A percentile compares a stretch with the other conserved stretches of the same genome.
phyloP scores from a whole-genome alignment of 352 stramenopile genomes.

The Thalassiosira exigua region DNA sequence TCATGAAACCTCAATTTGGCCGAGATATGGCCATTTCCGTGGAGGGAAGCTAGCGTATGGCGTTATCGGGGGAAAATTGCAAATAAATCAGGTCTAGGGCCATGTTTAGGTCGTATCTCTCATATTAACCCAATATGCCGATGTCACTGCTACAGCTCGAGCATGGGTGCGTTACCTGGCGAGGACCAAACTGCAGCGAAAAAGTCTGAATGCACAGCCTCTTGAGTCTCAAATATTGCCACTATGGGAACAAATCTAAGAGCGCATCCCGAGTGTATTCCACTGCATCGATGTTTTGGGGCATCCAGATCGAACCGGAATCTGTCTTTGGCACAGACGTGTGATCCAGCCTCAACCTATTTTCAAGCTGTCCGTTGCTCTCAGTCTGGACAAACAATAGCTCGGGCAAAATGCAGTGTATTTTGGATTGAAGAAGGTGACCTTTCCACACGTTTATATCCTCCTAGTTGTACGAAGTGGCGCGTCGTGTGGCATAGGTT shows the following conservation, averaged over 20 bases:
- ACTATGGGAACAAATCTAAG: slow-evolving; percentile 18
- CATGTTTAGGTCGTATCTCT: too few species aligned
- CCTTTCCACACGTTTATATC: slow-evolving; percentile 54
- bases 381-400: slow-evolving; percentile 59
- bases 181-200: too few species aligned
- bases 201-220: too few species aligned
- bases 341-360: slow-evolving; percentile 37
- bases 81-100: too few species aligned
- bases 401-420: slow-evolving; percentile 65
- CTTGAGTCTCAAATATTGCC: too few species aligned
- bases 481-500: slow-evolving; percentile 66
- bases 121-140: too few species aligned
- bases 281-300: slow-evolving; percentile 65
- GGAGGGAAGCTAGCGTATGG: too few species aligned
- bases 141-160: too few species aligned
- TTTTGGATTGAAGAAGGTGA: slow-evolving; percentile 55
- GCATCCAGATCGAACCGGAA: slow-evolving; percentile 77
- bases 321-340: slow-evolving; percentile 61
- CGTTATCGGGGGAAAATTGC: too few species aligned
- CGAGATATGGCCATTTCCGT: too few species aligned
- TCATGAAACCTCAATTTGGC: too few species aligned
- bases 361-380: neutral
- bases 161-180: too few species aligned
- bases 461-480: slow-evolving; percentile 33
- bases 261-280: slow-evolving; percentile 56